These are phyloP conservation scores for Nothopassalora personata DNA, from an alignment of 2,329 filamentous ascomycete genomes.

Conservation along the genomic window DNA sequence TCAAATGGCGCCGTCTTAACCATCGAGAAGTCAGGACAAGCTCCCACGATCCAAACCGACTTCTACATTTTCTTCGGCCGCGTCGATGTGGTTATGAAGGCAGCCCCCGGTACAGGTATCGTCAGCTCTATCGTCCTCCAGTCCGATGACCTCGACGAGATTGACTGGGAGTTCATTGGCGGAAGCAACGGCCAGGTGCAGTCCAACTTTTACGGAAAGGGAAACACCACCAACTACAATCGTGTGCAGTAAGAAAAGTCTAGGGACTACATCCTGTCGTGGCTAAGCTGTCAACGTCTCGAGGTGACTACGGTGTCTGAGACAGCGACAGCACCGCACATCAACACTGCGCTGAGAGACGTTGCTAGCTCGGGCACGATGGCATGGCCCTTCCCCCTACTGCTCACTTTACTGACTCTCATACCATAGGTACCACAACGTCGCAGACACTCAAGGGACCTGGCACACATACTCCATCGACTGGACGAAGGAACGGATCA, in stretches of 20 bases:
- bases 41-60: slow-evolving; percentile 55
- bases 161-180: slow-evolving; percentile 80
- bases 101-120: slow-evolving; percentile 66
- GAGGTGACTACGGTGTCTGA: too few relatives aligned
- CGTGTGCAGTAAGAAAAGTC: slow-evolving; percentile 43
- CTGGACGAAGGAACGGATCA: slow-evolving; percentile 63
- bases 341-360: too few relatives aligned
- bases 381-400: too few relatives aligned
- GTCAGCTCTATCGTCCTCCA: slow-evolving; percentile 77
- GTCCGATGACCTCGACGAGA: slow-evolving; percentile 76
- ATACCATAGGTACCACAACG: slow-evolving; percentile 47
- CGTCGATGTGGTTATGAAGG: slow-evolving; percentile 71
- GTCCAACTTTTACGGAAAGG: slow-evolving; percentile 68
- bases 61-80: slow-evolving; percentile 85
- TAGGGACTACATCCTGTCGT: too few relatives aligned
- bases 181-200: slow-evolving; percentile 57
- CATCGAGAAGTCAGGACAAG: slow-evolving; percentile 64
- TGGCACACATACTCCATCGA: slow-evolving; percentile 66
- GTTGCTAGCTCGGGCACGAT: too few relatives aligned
- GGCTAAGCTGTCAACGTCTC: too few relatives aligned
- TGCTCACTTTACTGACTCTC: too few relatives aligned
- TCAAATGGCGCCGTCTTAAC: slow-evolving; percentile 63
- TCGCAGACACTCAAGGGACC: slow-evolving; percentile 53
- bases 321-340: too few relatives aligned
- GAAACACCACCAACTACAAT: slow-evolving; percentile 64